These are phyloP conservation scores for Haberlea rhodopensis DNA, from an alignment of 257 asterid genomes.

Conservation along the genomic window DNA sequence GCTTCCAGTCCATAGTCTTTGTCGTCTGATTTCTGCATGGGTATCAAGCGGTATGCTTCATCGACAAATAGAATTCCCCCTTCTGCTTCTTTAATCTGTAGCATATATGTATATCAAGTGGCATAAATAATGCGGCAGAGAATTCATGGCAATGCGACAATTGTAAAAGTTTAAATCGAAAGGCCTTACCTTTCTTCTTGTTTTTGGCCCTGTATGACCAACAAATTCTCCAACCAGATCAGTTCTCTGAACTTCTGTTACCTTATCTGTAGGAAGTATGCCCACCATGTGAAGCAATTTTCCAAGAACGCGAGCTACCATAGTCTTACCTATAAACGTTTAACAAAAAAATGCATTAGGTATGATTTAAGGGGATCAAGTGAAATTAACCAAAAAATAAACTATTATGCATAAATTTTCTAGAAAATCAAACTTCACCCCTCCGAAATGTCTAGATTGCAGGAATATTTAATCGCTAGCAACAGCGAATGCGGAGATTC, in stretches of 20 bases:
- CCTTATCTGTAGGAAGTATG: slow-evolving; percentile 71
- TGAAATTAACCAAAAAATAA: no score
- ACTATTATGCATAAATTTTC: background rate
- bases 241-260: slow-evolving; percentile 91
- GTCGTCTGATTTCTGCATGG: slow-evolving; percentile 76
- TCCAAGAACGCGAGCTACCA: slow-evolving; percentile 84
- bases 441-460: background rate
- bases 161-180: background rate
- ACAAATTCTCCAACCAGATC: slow-evolving; percentile 87
- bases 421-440: background rate
- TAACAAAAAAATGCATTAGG: background rate
- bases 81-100: slow-evolving; percentile 81
- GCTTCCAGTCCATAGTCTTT: slow-evolving; percentile 91
- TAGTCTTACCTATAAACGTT: slow-evolving; percentile 65
- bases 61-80: slow-evolving; percentile 94
- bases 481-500: background rate
- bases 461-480: background rate
- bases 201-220: slow-evolving; percentile 83
- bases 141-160: no score
- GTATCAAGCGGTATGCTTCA: slow-evolving; percentile 91
- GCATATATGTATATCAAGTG: no score
- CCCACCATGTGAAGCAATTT: slow-evolving; percentile 84
- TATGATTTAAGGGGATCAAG: background rate
- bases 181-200: slow-evolving; percentile 64
- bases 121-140: background rate